A percentile compares a stretch with the other conserved stretches of the same genome.
Evolutionary conservation across 345 rosid genomes (phyloP).

Genomic region (Melaleuca quinquenervia): DNA sequence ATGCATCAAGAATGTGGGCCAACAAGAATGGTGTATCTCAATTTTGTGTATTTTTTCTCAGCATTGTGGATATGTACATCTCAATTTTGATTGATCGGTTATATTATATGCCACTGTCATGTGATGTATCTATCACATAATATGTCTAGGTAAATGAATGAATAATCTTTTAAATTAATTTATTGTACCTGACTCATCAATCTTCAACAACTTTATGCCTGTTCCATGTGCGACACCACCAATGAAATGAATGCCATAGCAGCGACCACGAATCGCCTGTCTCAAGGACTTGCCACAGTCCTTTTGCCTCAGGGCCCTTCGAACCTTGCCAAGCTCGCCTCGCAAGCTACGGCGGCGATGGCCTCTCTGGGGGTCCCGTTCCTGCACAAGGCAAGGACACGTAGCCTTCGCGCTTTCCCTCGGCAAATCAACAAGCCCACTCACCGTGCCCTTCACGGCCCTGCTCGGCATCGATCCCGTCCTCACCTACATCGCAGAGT

Average conservation of each 20-base stretch:
- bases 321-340: constrained; percentile 41
- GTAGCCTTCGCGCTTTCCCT: constrained; percentile 52
- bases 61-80: neutral
- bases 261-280: constrained; percentile 40
- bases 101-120: neutral
- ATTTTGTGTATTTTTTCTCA: neutral
- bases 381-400: constrained; percentile 36
- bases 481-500: neutral
- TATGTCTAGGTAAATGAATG: neutral
- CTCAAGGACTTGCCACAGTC: constrained; percentile 22
- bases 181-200: neutral
- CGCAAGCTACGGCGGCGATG: constrained; percentile 61
- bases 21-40: neutral
- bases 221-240: constrained; percentile 40
- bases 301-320: constrained; percentile 39
- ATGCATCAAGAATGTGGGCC: too few species aligned
- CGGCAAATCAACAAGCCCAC: constrained; percentile 4
- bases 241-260: constrained; percentile 41
- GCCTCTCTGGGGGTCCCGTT: too few species aligned
- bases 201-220: constrained; percentile 31
- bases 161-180: neutral
- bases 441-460: neutral
- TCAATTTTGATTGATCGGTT: neutral
- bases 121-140: neutral
- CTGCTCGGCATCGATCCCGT: neutral